A percentile compares a stretch with the other conserved stretches of the same genome.
phyloP scores from a whole-genome alignment of 345 rosid genomes.

The Salix brachista region DNA sequence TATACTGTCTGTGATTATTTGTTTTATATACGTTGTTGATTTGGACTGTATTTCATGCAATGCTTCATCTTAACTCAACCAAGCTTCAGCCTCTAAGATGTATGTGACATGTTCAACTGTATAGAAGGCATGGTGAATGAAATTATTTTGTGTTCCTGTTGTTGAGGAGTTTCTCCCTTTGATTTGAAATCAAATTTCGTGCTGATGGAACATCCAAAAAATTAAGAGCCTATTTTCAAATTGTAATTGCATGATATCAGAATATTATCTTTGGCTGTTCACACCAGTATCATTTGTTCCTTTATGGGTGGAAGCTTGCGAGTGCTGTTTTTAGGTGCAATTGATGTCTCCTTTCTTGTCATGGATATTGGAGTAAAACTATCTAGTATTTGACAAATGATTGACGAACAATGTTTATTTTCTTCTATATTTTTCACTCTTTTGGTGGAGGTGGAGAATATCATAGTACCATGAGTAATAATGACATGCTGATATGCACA shows the following conservation, averaged over 20 bases:
- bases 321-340: not conserved
- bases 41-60: not conserved
- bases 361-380: not conserved
- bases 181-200: not conserved
- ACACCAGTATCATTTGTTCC: not conserved
- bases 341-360: not conserved
- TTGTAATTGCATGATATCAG: not conserved
- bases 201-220: not conserved
- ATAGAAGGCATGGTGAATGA: not conserved
- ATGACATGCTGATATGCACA: slow-evolving; percentile 8
- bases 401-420: not conserved
- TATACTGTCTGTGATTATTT: not conserved
- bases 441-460: not conserved
- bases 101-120: not conserved
- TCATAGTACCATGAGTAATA: not conserved
- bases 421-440: not conserved
- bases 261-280: not conserved
- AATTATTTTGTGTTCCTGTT: not conserved
- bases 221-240: not conserved
- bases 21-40: not conserved
- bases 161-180: not conserved
- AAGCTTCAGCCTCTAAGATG: not conserved
- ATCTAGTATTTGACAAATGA: too few species aligned
- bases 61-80: not conserved
- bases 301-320: not conserved